Evolutionary conservation across 768 basidiomycete genomes (phyloP).

Genomic region (Steccherinum ochraceum): DNA sequence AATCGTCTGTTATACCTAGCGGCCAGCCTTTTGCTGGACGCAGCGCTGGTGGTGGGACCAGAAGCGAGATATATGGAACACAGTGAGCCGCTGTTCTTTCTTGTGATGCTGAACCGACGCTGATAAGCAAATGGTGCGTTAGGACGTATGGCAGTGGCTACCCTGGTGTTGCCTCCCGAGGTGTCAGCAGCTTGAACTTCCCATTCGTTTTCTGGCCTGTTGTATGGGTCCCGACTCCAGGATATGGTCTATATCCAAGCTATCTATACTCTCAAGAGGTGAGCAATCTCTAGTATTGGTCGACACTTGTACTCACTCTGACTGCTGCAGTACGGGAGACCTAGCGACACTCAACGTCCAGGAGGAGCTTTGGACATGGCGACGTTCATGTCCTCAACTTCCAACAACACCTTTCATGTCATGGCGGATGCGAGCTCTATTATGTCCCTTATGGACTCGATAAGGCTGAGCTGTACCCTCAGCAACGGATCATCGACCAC

Average conservation of each 20-base stretch:
- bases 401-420: conserved; percentile 27
- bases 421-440: conserved; percentile 29
- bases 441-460: conserved; percentile 22
- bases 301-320: neutral
- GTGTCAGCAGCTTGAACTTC: conserved; percentile 45
- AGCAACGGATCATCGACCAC: conserved; percentile 35
- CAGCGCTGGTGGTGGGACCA: conserved; percentile 44
- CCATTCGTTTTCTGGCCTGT: conserved; percentile 67
- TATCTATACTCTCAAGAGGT: conserved; percentile 40
- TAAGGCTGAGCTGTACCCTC: conserved; percentile 23
- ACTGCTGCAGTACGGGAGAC: conserved; percentile 26
- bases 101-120: neutral
- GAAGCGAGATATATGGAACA: conserved; percentile 17
- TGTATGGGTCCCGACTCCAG: conserved; percentile 35
- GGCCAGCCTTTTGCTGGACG: conserved; percentile 30
- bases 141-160: conserved; percentile 63
- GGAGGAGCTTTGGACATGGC: conserved; percentile 26
- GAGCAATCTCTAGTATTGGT: conserved; percentile 4
- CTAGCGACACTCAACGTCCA: conserved; percentile 28
- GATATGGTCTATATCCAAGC: no score
- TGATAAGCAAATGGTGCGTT: neutral
- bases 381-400: conserved; percentile 21
- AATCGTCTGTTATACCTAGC: conserved; percentile 17
- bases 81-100: neutral
- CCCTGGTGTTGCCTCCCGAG: conserved; percentile 37